phyloP scores from a whole-genome alignment of 257 asterid species.

The Avicennia marina region DNA sequence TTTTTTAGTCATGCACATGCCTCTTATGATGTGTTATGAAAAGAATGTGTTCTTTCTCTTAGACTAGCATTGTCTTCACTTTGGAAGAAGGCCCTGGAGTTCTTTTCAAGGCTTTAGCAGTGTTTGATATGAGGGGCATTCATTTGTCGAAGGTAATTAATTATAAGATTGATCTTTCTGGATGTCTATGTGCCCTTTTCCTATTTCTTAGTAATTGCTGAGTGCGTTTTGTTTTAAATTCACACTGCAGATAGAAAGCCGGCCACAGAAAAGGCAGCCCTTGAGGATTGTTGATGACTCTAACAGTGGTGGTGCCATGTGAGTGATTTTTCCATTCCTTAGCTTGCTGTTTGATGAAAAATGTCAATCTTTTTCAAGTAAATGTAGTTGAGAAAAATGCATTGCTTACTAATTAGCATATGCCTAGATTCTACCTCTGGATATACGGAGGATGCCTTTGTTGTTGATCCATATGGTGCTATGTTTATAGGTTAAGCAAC shows the following conservation, averaged over 20 bases:
- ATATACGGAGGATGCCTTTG: too few species aligned
- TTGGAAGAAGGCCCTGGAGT: constrained; percentile 97
- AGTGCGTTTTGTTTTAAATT: not conserved
- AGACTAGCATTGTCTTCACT: constrained; percentile 91
- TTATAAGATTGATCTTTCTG: not conserved
- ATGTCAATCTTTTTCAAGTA: too few species aligned
- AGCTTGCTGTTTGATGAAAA: too few species aligned
- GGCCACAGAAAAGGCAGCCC: constrained; percentile 79
- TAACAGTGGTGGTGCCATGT: constrained; percentile 66
- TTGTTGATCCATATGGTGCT: too few species aligned
- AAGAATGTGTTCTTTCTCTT: constrained; percentile 6
- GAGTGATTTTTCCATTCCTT: constrained; percentile 26
- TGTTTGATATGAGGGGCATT: constrained; percentile 76
- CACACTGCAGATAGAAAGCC: constrained; percentile 80
- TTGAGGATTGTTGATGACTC: constrained; percentile 80
- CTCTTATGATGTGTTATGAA: constrained; percentile 13
- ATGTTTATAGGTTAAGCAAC: too few species aligned
- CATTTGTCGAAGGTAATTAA: constrained; percentile 70
- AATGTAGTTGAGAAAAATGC: not conserved
- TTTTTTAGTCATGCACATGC: constrained; percentile 23
- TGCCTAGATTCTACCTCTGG: too few species aligned
- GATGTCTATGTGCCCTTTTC: constrained; percentile 9
- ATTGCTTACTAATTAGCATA: too few species aligned
- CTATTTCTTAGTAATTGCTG: not conserved
- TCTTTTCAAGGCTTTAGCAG: constrained; percentile 92